Percentiles rank a stretch among this genome's conserved stretches.
Evolutionary conservation across 164 flowering plant genomes (phyloP).

Genomic region (Saururus chinensis): DNA sequence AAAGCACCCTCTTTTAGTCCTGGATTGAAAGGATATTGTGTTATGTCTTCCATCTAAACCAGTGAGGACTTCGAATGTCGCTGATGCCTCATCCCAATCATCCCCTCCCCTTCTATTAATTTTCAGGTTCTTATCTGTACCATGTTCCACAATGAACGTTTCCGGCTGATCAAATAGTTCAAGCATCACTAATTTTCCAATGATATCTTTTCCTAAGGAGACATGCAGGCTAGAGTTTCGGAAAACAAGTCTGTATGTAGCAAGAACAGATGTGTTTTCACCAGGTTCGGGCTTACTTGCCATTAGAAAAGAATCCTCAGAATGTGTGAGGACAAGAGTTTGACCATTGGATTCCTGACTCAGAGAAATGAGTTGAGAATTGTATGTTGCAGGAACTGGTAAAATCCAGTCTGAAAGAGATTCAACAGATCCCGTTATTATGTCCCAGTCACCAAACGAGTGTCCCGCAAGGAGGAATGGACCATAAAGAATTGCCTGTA

Average conservation of each 20-base stretch:
- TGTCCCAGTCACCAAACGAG: slow-evolving; percentile 42
- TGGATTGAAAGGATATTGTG: slow-evolving; percentile 38
- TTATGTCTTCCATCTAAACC: slow-evolving; percentile 42
- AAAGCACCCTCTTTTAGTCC: slow-evolving; percentile 15
- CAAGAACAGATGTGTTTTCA: slow-evolving; percentile 33
- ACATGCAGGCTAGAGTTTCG: slow-evolving; percentile 12
- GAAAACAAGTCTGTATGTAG: slow-evolving; percentile 64
- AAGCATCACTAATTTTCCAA: slow-evolving; percentile 20
- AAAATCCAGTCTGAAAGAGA: slow-evolving; percentile 52
- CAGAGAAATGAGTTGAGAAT: slow-evolving; percentile 45
- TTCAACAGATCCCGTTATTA: slow-evolving; percentile 23
- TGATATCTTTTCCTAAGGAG: slow-evolving; percentile 12
- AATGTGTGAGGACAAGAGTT: slow-evolving; percentile 26
- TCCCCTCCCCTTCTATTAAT: slow-evolving; percentile 2
- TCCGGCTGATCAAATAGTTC: slow-evolving; percentile 27
- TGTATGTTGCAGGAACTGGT: slow-evolving; percentile 47
- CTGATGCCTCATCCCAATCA: slow-evolving; percentile 2
- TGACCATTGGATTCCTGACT: slow-evolving; percentile 27
- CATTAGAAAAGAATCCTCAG: slow-evolving; percentile 38
- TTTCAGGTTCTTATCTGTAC: slow-evolving; percentile 7
- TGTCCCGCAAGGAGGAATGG: slow-evolving; percentile 80
- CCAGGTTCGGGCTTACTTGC: slow-evolving; percentile 39
- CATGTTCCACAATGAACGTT: slow-evolving; percentile 13
- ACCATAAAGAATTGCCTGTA: slow-evolving; percentile 78
- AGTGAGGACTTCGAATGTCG: slow-evolving; percentile 32